Conservation (phyloP, 2,329 filamentous ascomycete species). For the Colletotrichum euphorbiae region DNA sequence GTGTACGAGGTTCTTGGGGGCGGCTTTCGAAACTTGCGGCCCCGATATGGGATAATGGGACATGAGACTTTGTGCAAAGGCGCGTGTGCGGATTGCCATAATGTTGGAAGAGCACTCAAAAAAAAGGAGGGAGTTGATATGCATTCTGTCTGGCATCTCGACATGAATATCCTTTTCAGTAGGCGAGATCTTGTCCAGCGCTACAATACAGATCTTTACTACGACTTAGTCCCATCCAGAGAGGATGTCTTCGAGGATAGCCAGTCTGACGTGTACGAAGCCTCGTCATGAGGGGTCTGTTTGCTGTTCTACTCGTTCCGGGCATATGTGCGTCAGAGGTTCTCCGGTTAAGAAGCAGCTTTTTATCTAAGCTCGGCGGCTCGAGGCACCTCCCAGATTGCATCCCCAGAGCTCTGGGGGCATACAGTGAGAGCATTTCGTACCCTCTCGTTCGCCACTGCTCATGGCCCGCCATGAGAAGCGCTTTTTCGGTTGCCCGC, state of each 20-base stretch:
- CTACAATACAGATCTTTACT: slow-evolving; percentile 12
- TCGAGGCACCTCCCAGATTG: too few relatives aligned
- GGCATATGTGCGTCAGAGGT: too few relatives aligned
- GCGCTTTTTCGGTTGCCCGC: too few relatives aligned
- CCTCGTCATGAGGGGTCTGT: too few relatives aligned
- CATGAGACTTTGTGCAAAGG: slow-evolving; percentile 34
- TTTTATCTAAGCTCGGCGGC: too few relatives aligned
- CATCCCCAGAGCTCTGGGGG: too few relatives aligned
- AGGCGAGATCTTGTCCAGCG: slow-evolving; percentile 10
- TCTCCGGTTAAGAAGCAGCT: too few relatives aligned
- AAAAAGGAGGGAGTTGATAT: slow-evolving; percentile 13
- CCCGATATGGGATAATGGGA: slow-evolving; percentile 32
- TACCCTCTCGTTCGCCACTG: too few relatives aligned
- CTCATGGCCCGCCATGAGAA: too few relatives aligned
- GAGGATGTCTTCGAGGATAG: background rate
- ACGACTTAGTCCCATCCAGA: background rate
- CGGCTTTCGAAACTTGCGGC: background rate
- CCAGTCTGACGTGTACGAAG: too few relatives aligned
- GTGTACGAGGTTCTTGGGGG: slow-evolving; percentile 17
- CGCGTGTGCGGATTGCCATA: slow-evolving; percentile 11
- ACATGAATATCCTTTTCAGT: slow-evolving; percentile 9
- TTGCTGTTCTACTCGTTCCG: too few relatives aligned
- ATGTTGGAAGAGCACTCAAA: background rate
- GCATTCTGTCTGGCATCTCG: slow-evolving; percentile 6
- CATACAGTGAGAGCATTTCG: too few relatives aligned